Evolutionary conservation across 768 basidiomycete species (phyloP), one percentile per base, ranked within the genome.

Genomic region (Omphalotus guepiniiformis): DNA sequence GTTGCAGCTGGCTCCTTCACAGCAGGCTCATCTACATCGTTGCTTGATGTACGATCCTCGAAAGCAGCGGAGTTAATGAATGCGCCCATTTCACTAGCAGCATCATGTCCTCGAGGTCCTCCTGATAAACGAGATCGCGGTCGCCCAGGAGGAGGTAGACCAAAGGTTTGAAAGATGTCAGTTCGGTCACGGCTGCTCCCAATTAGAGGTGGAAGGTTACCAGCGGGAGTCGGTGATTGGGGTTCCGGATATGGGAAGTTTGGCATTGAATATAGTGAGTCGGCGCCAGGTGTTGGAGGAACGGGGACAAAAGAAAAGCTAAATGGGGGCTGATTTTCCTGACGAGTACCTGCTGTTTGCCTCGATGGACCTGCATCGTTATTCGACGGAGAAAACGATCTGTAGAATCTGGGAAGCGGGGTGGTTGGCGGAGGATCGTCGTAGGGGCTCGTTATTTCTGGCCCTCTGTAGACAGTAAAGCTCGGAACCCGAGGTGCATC

Each of bases 311-410:
- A 80, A 39, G 68, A 63, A 54, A 80, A 82, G 49, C 61, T 68
- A 55, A 82, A 82, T 1, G 72, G 72, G 37, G 74, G 70, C 29
- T 72, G 74, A 55, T 79, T 83, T 60, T 82, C 82, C 21, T 74
- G 72, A 27, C 76, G 74, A 51, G 70, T 76, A 19, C 75, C 80
- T 6, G 64, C 58, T 6, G 52, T 26, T 34, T 16, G 55, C 23
- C 56, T 37, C 9, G 35, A 46, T 43, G 38, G 56, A 40, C 46
- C 47, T 29, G 63, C 54, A 38, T 52, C 60, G 36, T 61, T 54
- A 21, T 58, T 56, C 37, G 73, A 64, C 48, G 73, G 70, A 11
- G 78, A 70, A 3, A 70, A 50, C 15, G 69, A 60, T 3, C 65
- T 63, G 54, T 80, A 82, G 47, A 75, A 73, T 41, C 75, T 76